Percentiles rank a stretch among this genome's conserved stretches.
Conservation (phyloP, 2,329 filamentous ascomycete species). For the Myrmaecium sp. region DNA sequence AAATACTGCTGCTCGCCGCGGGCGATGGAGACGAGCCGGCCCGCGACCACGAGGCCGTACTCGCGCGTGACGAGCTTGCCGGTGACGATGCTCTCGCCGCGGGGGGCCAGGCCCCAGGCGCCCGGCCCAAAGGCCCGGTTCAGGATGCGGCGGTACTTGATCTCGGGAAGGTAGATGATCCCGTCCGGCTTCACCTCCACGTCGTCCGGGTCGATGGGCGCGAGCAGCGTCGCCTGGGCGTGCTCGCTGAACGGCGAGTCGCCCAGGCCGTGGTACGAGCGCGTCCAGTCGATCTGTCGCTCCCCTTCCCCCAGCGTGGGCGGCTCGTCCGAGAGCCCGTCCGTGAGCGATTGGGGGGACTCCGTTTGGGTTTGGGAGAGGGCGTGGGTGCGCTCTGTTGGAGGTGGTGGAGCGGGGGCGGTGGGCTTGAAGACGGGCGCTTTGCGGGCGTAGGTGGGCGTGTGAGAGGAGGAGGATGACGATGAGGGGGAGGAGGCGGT, state of each 20-base stretch:
- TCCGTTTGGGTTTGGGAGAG: too few relatives aligned
- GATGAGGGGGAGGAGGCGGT: too few relatives aligned
- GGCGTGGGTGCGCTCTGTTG: too few relatives aligned
- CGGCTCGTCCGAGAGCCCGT: too few relatives aligned
- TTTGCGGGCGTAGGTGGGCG: too few relatives aligned
- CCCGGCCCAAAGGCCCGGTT: conserved; percentile 88
- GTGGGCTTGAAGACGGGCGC: too few relatives aligned
- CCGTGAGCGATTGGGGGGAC: too few relatives aligned
- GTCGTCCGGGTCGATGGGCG: conserved; percentile 52
- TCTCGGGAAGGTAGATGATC: conserved; percentile 90
- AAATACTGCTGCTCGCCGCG: conserved; percentile 94
- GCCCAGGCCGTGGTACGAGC: conserved; percentile 67
- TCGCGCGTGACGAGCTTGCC: conserved; percentile 69
- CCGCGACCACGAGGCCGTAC: conserved; percentile 79
- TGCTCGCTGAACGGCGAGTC: conserved; percentile 53
- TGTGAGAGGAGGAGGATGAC: too few relatives aligned
- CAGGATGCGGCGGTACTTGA: conserved; percentile 86
- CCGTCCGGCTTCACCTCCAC: conserved; percentile 97
- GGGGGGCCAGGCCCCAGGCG: conserved; percentile 83
- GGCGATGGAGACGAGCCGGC: conserved; percentile 70
- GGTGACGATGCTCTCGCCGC: conserved; percentile 74
- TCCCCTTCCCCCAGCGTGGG: too few relatives aligned
- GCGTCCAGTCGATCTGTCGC: conserved; percentile 79
- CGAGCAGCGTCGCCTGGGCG: conserved; percentile 49
- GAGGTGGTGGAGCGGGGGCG: too few relatives aligned